Base-by-base conservation (phyloP, 352 stramenopile genomes). In the Phytophthora lateralis region DNA sequence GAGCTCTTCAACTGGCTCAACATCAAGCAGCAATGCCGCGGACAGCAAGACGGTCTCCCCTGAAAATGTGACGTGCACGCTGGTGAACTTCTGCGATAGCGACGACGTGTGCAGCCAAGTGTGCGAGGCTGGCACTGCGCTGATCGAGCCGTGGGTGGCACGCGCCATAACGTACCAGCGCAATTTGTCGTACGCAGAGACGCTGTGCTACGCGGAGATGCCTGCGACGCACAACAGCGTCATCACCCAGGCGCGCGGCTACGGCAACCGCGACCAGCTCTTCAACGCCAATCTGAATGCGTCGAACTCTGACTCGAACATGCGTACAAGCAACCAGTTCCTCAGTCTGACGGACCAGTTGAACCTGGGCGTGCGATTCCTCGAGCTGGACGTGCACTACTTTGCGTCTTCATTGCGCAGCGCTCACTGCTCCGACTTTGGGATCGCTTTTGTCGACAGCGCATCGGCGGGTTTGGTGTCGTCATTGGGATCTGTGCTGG, bases 311-410 rank as follows among this genome's bases (percentile, higher is more conserved):
- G 58, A 69, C 45, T 78, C 66, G 34, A 86, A 78, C 49, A 73
- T 91, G 66, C 76, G 71, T 38, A 93, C 79, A 0, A 85, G 78
- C 66, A 89, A 89, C 60, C 81, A 91, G 70, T 84, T 85, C 37
- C 69, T 93, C 35, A 88, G 62, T 35, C 17, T 95, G 12, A 85
- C 79, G 20, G 85, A 95, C 45, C 84, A 93, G 58, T 55, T 95
- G 24, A 71, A 87, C 44, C 63, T 95, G 8, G 85, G 85, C 15
- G 80, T 69, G 1, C 81, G 85, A 0, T 85, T 91, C 35, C 50
- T 95, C 3, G 85, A 95, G 64, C 52, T 91, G 29, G 85, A 95
- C 26, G 77, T 88, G 18, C 85, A 95, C 66, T 95, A 87, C 63
- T 90, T 91, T 52, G 71, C 65, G 32, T 73, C 71, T 6, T 66